A percentile compares a stretch with the other conserved stretches of the same genome.
These are phyloP conservation scores for Lachnellula subtilissima DNA, from an alignment of 2,329 filamentous ascomycete genomes.

Conservation along the genomic window DNA sequence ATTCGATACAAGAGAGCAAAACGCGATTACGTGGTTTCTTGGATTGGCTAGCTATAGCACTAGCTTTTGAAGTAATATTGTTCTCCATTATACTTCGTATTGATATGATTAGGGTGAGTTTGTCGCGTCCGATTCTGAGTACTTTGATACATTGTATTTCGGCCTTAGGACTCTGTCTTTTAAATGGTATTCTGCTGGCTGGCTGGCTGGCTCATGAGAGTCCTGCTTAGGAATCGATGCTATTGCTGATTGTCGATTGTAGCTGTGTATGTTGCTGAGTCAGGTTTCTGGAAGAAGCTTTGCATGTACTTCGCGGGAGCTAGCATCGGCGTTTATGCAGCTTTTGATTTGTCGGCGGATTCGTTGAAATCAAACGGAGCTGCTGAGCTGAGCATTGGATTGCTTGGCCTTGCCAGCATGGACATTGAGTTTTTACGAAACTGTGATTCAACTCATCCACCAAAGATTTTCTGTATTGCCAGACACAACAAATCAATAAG, in stretches of 20 bases:
- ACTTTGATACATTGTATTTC: not conserved
- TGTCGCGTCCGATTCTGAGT: not conserved
- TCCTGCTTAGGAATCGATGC: not conserved
- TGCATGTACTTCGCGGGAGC: not conserved
- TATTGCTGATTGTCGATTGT: not conserved
- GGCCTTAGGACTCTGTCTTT: not conserved
- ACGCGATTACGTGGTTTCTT: conserved; percentile 12
- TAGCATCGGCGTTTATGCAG: not conserved
- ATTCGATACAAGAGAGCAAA: conserved; percentile 19
- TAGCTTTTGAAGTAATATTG: not conserved
- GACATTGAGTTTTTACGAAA: not conserved
- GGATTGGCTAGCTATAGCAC: not conserved
- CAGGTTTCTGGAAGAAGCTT: not conserved
- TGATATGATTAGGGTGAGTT: not conserved
- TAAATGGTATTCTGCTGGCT: not conserved
- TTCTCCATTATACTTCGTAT: not conserved
- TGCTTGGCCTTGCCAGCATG: not conserved
- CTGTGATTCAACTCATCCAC: no score
- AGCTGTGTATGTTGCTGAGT: not conserved
- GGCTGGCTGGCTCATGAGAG: not conserved
- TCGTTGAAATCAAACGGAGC: not conserved
- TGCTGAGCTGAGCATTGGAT: not conserved
- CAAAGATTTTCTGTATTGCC: no score
- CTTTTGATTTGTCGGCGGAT: not conserved
- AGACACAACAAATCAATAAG: no score